These are phyloP conservation scores for Boletus subparvulus DNA, from an alignment of 768 basidiomycete genomes.

Conservation along the genomic window DNA sequence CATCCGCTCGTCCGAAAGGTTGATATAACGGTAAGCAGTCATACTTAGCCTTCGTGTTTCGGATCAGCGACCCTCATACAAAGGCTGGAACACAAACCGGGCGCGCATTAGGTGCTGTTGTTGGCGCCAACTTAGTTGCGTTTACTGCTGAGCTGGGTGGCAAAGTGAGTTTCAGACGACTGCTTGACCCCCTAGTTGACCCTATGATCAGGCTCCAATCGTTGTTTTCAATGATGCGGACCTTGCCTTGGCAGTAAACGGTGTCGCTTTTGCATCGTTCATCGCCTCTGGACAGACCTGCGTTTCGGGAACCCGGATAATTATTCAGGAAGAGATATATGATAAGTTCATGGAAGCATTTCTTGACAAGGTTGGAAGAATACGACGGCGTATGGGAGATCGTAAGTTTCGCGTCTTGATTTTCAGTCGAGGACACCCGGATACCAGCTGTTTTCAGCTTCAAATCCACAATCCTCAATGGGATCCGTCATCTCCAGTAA, in stretches of 20 bases:
- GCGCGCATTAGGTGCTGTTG: slow-evolving; percentile 67
- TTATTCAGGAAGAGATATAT: slow-evolving; percentile 70
- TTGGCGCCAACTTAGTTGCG: slow-evolving; percentile 68
- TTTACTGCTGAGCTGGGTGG: slow-evolving; percentile 88
- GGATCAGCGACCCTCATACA: not conserved
- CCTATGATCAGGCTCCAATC: slow-evolving; percentile 62
- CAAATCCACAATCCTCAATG: slow-evolving; percentile 71
- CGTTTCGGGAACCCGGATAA: slow-evolving; percentile 84
- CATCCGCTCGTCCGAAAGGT: slow-evolving; percentile 74
- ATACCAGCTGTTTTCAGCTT: slow-evolving; percentile 42
- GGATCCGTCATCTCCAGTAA: slow-evolving; percentile 71
- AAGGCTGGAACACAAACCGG: slow-evolving; percentile 82
- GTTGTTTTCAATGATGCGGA: slow-evolving; percentile 80
- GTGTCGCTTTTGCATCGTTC: slow-evolving; percentile 80
- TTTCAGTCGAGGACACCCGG: not conserved
- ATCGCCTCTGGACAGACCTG: slow-evolving; percentile 89
- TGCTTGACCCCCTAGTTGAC: not conserved
- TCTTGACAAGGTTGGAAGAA: slow-evolving; percentile 59
- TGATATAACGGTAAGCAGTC: slow-evolving; percentile 68
- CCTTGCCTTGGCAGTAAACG: slow-evolving; percentile 71
- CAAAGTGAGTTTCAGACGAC: slow-evolving; percentile 47
- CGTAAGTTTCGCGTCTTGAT: slow-evolving; percentile 48
- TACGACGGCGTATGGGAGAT: slow-evolving; percentile 71
- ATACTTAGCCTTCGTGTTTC: not conserved
- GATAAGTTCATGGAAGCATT: slow-evolving; percentile 63